Percentiles rank a stretch among this genome's conserved stretches.
Conservation (phyloP, 164 flowering plant species). For the Tetrastigma voinierianum region DNA sequence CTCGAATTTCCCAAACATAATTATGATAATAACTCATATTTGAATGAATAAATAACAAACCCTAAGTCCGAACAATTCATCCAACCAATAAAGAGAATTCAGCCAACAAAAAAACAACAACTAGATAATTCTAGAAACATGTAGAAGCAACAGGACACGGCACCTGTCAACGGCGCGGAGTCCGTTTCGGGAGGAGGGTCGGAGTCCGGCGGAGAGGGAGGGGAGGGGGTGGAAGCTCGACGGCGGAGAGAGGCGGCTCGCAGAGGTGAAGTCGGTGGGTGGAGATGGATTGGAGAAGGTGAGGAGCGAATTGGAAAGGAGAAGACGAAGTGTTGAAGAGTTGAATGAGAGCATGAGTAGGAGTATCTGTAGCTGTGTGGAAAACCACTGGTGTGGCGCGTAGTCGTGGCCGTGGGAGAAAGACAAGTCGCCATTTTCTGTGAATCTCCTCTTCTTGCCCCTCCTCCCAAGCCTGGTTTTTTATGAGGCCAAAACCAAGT, state of each 20-base stretch:
- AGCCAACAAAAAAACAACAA: not conserved
- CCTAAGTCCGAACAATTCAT: too few relatives aligned
- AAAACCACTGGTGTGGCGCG: not conserved
- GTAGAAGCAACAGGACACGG: not conserved
- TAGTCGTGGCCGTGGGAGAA: not conserved
- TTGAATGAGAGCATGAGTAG: not conserved
- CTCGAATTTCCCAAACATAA: too few relatives aligned
- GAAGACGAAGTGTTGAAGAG: not conserved
- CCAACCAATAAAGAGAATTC: not conserved
- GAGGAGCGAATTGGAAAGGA: conserved; percentile 1
- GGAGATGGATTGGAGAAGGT: conserved; percentile 7
- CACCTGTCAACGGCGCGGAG: not conserved
- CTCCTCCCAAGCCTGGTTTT: too few relatives aligned
- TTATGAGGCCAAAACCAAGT: too few relatives aligned
- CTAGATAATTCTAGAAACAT: not conserved
- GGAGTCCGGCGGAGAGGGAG: conserved; percentile 21
- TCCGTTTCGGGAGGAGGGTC: conserved; percentile 20
- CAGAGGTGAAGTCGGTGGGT: conserved; percentile 16
- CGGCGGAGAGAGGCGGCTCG: conserved; percentile 9
- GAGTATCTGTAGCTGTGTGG: not conserved
- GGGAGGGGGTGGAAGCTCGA: conserved; percentile 21
- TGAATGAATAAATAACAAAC: too few relatives aligned
- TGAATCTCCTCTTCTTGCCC: too few relatives aligned
- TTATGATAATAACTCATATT: too few relatives aligned
- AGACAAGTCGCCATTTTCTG: not conserved